Percentiles rank a stretch among this genome's conserved stretches.
Conservation (phyloP, 140 eudicot species). For the Cichorium intybus region DNA sequence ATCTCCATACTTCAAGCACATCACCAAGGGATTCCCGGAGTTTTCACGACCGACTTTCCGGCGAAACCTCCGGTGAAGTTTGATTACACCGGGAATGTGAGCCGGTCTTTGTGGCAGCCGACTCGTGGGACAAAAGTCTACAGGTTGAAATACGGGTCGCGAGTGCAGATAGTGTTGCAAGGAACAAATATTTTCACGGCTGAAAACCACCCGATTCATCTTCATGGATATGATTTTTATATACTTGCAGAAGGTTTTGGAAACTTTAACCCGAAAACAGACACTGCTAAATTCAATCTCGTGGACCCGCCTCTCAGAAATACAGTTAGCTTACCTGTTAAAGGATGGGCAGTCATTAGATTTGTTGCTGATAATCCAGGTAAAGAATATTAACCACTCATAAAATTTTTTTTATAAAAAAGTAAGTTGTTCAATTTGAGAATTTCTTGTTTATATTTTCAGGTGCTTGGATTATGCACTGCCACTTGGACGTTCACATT, state of each 20-base stretch:
- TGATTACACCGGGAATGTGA: slow-evolving; percentile 88
- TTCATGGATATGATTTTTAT: slow-evolving; percentile 95
- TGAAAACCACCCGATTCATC: slow-evolving; percentile 97
- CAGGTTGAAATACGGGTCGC: slow-evolving; percentile 64
- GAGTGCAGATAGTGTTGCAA: slow-evolving; percentile 83
- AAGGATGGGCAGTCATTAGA: slow-evolving; percentile 93
- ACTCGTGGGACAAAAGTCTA: slow-evolving; percentile 58
- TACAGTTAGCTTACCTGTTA: slow-evolving; percentile 80
- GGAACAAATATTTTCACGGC: slow-evolving; percentile 87
- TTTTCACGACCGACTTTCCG: slow-evolving; percentile 79
- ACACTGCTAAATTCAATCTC: slow-evolving; percentile 77
- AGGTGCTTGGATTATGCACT: slow-evolving; percentile 97
- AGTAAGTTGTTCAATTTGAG: neutral
- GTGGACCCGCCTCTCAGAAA: slow-evolving; percentile 91
- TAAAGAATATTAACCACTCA: slow-evolving; percentile 8
- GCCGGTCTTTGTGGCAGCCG: slow-evolving; percentile 92
- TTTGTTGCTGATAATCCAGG: slow-evolving; percentile 99
- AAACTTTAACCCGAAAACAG: slow-evolving; percentile 70
- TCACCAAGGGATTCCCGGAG: slow-evolving; percentile 68
- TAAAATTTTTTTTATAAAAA: neutral
- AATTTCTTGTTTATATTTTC: neutral
- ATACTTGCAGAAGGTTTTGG: slow-evolving; percentile 89
- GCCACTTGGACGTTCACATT: slow-evolving; percentile 95
- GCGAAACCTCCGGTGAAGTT: slow-evolving; percentile 63
- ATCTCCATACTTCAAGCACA: slow-evolving; percentile 84